These are phyloP conservation scores for Dacryopinax primogenitus DNA, from an alignment of 768 basidiomycete genomes.

Conservation along the genomic window DNA sequence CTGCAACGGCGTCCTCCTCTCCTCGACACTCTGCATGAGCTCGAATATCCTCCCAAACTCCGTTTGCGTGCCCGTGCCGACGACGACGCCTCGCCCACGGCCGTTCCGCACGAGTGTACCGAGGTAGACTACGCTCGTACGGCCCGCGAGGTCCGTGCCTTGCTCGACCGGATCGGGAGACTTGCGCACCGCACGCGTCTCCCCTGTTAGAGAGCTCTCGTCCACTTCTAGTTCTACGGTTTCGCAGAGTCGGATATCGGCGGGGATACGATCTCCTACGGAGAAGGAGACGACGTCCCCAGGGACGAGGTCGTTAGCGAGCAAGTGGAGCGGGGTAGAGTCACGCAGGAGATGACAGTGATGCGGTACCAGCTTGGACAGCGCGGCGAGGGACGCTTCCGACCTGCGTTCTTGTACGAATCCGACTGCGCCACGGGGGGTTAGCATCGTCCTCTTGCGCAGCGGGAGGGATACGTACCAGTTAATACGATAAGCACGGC, in stretches of 20 bases:
- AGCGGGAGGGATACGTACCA: slow-evolving; percentile 37
- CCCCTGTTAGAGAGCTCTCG: slow-evolving; percentile 89
- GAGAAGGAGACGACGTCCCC: slow-evolving; percentile 82
- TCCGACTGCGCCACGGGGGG: slow-evolving; percentile 43
- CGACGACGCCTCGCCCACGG: slow-evolving; percentile 72
- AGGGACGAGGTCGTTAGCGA: slow-evolving; percentile 93
- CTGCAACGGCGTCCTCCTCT: slow-evolving; percentile 85
- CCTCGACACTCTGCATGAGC: slow-evolving; percentile 98
- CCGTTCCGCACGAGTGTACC: slow-evolving; percentile 88
- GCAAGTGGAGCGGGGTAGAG: slow-evolving; percentile 57
- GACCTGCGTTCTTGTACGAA: slow-evolving; percentile 93
- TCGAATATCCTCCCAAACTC: slow-evolving; percentile 95
- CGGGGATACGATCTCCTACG: slow-evolving; percentile 88
- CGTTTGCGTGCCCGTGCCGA: slow-evolving; percentile 70
- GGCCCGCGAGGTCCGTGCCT: slow-evolving; percentile 56
- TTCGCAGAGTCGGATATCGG: slow-evolving; percentile 74
- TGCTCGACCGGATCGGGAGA: slow-evolving; percentile 30
- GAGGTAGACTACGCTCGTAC: slow-evolving; percentile 87
- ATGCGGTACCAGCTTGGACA: slow-evolving; percentile 94
- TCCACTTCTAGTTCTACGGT: slow-evolving; percentile 84
- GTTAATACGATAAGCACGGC: slow-evolving; percentile 89
- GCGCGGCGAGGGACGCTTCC: slow-evolving; percentile 83
- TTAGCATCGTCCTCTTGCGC: not conserved
- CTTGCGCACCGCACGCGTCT: slow-evolving; percentile 73
- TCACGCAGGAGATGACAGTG: slow-evolving; percentile 86